These are phyloP conservation scores for Circinella minor DNA, from an alignment of 371 early-diverging fungal species.

Conservation along the genomic window DNA sequence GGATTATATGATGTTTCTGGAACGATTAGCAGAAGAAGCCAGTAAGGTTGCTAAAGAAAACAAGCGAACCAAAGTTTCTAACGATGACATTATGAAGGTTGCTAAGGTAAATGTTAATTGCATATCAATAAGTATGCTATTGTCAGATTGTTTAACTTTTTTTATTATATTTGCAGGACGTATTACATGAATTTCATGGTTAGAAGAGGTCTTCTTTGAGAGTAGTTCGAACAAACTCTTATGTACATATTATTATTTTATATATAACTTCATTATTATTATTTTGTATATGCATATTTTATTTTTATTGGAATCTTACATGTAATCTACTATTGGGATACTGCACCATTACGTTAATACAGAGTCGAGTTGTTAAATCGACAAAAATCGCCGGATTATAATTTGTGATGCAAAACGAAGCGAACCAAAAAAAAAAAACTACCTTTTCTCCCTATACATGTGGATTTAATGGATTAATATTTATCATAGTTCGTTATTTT, in stretches of 20 bases:
- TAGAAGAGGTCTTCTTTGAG: neutral
- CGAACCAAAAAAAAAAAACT: too few relatives aligned
- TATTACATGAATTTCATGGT: conserved; percentile 8
- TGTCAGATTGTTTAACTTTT: neutral
- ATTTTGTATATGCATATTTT: too few relatives aligned
- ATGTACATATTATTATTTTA: neutral
- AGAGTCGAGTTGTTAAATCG: too few relatives aligned
- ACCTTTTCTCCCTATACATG: too few relatives aligned
- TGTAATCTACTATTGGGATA: too few relatives aligned
- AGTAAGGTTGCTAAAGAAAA: conserved; percentile 12
- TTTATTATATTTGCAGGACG: neutral
- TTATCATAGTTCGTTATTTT: too few relatives aligned
- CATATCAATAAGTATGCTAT: neutral
- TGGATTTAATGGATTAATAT: too few relatives aligned
- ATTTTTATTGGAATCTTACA: too few relatives aligned
- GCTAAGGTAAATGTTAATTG: neutral
- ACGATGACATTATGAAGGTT: neutral
- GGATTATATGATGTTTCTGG: conserved; percentile 25
- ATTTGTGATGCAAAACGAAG: too few relatives aligned
- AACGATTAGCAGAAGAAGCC: conserved; percentile 22
- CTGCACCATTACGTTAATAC: too few relatives aligned
- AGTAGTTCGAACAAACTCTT: neutral
- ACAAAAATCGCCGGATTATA: too few relatives aligned
- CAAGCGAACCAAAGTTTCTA: conserved; percentile 6
- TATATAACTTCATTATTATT: too few relatives aligned